Evolutionary conservation across 768 basidiomycete genomes (phyloP), one percentile per base, ranked within the genome.

Genomic region (Mycena filopes): DNA sequence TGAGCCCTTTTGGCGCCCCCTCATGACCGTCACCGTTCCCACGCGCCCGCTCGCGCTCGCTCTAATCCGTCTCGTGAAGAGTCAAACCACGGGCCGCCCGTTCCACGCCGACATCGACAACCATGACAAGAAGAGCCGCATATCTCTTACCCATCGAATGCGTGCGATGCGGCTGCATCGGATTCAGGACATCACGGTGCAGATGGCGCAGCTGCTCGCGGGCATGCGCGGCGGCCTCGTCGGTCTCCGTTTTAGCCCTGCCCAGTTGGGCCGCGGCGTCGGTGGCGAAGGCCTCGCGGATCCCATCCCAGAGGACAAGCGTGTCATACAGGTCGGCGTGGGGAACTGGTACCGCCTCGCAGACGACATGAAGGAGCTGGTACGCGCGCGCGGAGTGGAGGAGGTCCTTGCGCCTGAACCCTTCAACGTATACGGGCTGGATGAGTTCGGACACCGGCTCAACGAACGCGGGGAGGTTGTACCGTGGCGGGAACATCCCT

Each of bases 1-100:
- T 1, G 50, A 62, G 43, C 79, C 80, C 18, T 82, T 80, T 69
- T 82, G 79, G 77, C 78, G 78, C 0, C 83, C 83, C 0, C 63
- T 84, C 40, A 36, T 84, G 20, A 75, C 79, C 13, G 60, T 82
- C 47, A 82, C 81, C 1, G 60, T 81, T 38, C 76, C 82, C 11
- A 84, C 82, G 10, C 81, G 82, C 20, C 82, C 83, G 0, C 72
- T 84, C 33, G 81, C 79, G 4, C 50, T 74, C 11, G 73, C 76
- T 45, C 38, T 83, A 29, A 56, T 73, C 7, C 78, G 81, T 13
- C 74, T 82, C 23, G 70, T 75, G 41, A 75, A 71, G 45, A 71
- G 71, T 6, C 71, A 73, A 18, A 43, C 71, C 11, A 76, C 76
- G 9, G 83, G 83, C 5, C 56, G 74, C 10, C 74, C 81, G 5